Conservation (phyloP, 1,139 yeast genomes). For the Pichia sp. region DNA sequence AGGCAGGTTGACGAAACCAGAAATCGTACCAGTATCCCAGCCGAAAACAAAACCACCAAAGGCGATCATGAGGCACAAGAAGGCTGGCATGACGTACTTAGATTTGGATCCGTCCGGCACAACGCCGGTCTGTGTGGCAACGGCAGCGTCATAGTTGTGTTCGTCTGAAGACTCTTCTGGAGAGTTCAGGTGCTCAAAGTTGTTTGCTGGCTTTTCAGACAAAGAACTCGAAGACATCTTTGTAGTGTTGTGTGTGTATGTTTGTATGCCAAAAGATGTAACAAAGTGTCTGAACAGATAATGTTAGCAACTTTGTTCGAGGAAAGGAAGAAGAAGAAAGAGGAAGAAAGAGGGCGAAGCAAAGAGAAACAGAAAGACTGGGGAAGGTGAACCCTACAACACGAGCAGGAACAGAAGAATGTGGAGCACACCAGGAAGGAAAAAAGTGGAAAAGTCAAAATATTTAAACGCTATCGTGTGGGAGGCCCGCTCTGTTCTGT, state of each 20-base stretch:
- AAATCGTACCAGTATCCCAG: slow-evolving; percentile 76
- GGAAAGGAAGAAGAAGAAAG: not conserved
- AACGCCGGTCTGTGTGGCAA: not conserved
- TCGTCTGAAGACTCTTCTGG: slow-evolving; percentile 2
- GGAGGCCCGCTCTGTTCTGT: not conserved
- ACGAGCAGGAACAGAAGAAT: not conserved
- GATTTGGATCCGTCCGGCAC: slow-evolving; percentile 18
- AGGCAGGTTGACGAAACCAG: slow-evolving; percentile 71
- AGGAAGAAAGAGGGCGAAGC: not conserved
- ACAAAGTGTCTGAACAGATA: not conserved
- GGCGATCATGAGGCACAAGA: slow-evolving; percentile 48
- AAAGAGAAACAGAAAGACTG: not conserved
- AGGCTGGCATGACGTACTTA: slow-evolving; percentile 17
- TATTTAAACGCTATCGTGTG: not conserved
- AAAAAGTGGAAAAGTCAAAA: not conserved
- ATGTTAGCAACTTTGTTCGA: not conserved
- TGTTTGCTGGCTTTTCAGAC: slow-evolving; percentile 5
- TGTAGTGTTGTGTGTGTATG: not conserved
- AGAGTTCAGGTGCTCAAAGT: slow-evolving; percentile 5
- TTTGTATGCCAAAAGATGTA: not conserved
- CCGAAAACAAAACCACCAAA: slow-evolving; percentile 72
- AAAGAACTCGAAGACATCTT: slow-evolving; percentile 17
- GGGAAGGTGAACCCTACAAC: not conserved
- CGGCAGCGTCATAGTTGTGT: not conserved
- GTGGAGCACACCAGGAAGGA: not conserved